A percentile compares a stretch with the other conserved stretches of the same genome.
phyloP scores from a whole-genome alignment of 495 filamentous ascomycete genomes.

The Tuber microsphaerosporum region DNA sequence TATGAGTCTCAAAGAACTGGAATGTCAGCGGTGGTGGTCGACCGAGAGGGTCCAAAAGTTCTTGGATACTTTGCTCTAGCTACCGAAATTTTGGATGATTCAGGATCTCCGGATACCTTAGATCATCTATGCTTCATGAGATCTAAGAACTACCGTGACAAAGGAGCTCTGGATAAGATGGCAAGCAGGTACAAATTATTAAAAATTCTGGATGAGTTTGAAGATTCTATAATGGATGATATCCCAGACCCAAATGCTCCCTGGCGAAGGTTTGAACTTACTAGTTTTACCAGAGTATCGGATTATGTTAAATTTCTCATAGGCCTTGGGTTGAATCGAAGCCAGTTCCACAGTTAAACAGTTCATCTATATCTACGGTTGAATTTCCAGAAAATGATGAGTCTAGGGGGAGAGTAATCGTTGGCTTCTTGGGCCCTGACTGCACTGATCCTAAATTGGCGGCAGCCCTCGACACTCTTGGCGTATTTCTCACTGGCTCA shows the following conservation, averaged over 20 bases:
- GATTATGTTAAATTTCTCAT: slow-evolving; percentile 5
- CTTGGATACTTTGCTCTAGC: slow-evolving; percentile 91
- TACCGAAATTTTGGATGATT: slow-evolving; percentile 96
- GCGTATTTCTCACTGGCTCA: slow-evolving; percentile 82
- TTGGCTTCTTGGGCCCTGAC: slow-evolving; percentile 77
- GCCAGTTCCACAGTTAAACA: slow-evolving; percentile 60
- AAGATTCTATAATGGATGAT: slow-evolving; percentile 72
- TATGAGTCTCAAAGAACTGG: slow-evolving; percentile 77
- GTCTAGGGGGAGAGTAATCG: slow-evolving; percentile 72
- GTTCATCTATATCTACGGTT: slow-evolving; percentile 65
- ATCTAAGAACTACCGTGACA: slow-evolving; percentile 86
- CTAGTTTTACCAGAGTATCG: slow-evolving; percentile 5
- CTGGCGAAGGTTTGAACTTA: slow-evolving; percentile 56
- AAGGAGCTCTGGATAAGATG: slow-evolving; percentile 87
- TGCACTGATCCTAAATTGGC: slow-evolving; percentile 57
- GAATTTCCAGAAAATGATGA: slow-evolving; percentile 98
- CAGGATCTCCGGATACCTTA: slow-evolving; percentile 88
- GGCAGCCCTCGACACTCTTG: slow-evolving; percentile 65
- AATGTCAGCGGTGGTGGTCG: slow-evolving; percentile 86
- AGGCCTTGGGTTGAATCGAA: slow-evolving; percentile 86
- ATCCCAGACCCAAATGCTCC: slow-evolving; percentile 65
- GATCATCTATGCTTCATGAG: slow-evolving; percentile 99
- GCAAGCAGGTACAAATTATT: slow-evolving; percentile 61
- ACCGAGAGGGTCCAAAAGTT: slow-evolving; percentile 86
- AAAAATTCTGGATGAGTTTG: slow-evolving; percentile 74